phyloP scores from a whole-genome alignment of 2,329 filamentous ascomycete genomes.

The Penicillium sp. region DNA sequence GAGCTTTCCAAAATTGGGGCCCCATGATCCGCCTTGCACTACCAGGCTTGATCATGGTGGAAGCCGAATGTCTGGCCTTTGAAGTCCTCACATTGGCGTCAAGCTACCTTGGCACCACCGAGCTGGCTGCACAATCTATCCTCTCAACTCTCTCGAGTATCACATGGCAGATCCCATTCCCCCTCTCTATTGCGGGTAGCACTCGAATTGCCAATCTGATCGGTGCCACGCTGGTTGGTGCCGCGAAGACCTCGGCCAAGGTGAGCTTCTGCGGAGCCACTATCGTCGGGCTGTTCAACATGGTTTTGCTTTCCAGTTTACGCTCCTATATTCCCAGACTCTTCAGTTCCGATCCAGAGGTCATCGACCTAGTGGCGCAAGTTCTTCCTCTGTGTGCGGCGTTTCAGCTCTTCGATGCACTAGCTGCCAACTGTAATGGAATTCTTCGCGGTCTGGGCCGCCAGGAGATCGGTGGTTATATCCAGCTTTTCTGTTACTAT shows the following conservation, averaged over 20 bases:
- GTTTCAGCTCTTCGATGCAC: slow-evolving; percentile 86
- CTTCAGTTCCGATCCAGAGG: slow-evolving; percentile 72
- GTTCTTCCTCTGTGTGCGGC: slow-evolving; percentile 79
- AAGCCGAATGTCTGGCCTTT: slow-evolving; percentile 91
- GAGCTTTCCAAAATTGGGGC: slow-evolving; percentile 71
- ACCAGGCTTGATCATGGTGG: slow-evolving; percentile 89
- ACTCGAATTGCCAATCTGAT: slow-evolving; percentile 92
- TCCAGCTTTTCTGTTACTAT: slow-evolving; percentile 86
- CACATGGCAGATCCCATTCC: slow-evolving; percentile 90
- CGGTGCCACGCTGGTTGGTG: slow-evolving; percentile 76
- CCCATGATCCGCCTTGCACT: slow-evolving; percentile 86
- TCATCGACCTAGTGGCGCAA: slow-evolving; percentile 65
- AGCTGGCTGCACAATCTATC: slow-evolving; percentile 85
- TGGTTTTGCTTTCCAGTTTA: slow-evolving; percentile 66
- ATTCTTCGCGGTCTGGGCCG: slow-evolving; percentile 82
- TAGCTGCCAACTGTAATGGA: slow-evolving; percentile 78
- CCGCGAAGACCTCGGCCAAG: slow-evolving; percentile 76
- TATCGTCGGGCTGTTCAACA: slow-evolving; percentile 76
- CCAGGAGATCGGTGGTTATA: slow-evolving; percentile 86
- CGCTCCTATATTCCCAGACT: slow-evolving; percentile 73
- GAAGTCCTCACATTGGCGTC: slow-evolving; percentile 84
- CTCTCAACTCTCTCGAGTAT: slow-evolving; percentile 75
- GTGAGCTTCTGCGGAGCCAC: slow-evolving; percentile 69
- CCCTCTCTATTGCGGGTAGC: slow-evolving; percentile 81
- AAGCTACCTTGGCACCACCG: slow-evolving; percentile 74